These are phyloP conservation scores for Nemania sp. DNA, from an alignment of 2,329 filamentous ascomycete species.

Conservation along the genomic window DNA sequence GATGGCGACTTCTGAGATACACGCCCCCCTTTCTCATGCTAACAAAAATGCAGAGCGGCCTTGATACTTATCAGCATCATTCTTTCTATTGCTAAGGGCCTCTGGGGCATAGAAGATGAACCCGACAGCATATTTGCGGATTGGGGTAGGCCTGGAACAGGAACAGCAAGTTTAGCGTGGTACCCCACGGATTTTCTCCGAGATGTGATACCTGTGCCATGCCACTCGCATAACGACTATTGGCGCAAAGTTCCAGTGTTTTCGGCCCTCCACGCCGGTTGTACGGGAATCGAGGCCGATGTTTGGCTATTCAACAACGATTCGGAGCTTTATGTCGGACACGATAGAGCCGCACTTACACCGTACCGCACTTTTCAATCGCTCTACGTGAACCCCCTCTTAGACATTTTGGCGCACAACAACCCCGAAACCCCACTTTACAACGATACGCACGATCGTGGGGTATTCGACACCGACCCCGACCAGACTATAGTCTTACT, in stretches of 20 bases:
- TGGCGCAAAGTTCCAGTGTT: conserved; percentile 66
- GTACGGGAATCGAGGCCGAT: conserved; percentile 69
- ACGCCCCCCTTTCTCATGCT: conserved; percentile 17
- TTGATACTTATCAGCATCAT: conserved; percentile 41
- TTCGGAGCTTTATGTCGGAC: conserved; percentile 64
- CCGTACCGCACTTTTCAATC: conserved; percentile 60
- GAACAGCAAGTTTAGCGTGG: conserved; percentile 45
- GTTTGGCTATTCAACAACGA: conserved; percentile 60
- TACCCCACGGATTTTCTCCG: conserved; percentile 57
- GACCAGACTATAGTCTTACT: conserved; percentile 62
- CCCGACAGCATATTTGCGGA: conserved; percentile 35
- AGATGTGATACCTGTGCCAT: conserved; percentile 58
- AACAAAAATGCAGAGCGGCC: conserved; percentile 33
- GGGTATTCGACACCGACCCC: conserved; percentile 60
- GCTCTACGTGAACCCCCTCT: conserved; percentile 67
- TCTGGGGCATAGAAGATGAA: conserved; percentile 38
- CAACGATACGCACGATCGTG: conserved; percentile 49
- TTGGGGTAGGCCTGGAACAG: conserved; percentile 37
- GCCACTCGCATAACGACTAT: conserved; percentile 74
- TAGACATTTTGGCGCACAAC: conserved; percentile 58
- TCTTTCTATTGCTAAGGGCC: conserved; percentile 37
- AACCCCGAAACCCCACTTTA: conserved; percentile 54
- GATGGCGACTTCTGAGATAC: neutral
- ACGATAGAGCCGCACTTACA: conserved; percentile 58
- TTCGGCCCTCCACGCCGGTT: conserved; percentile 62